Evolutionary conservation across 1,139 yeast species (phyloP).

Genomic region (Kodamaea sp.): DNA sequence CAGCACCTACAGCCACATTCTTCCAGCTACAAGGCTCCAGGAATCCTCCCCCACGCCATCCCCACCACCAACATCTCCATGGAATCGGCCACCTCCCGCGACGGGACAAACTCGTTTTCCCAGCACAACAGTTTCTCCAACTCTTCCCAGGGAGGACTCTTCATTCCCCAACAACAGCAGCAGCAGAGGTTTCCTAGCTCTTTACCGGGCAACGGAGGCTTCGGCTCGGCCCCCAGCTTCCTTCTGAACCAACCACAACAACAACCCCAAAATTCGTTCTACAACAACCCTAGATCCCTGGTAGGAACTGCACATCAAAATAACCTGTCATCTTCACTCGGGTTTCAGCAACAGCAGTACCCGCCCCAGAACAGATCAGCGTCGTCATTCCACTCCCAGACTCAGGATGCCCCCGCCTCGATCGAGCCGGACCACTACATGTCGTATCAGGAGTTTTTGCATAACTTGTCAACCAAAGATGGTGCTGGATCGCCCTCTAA

Average conservation of each 20-base stretch:
- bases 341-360: not conserved
- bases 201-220: constrained; percentile 9
- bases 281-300: not conserved
- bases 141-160: constrained; percentile 8
- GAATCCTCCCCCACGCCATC: constrained; percentile 20
- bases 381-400: not conserved
- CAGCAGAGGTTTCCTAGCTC: constrained; percentile 11
- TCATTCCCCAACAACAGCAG: constrained; percentile 7
- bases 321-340: not conserved
- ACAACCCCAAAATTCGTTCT: not conserved
- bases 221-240: constrained; percentile 2
- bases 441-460: constrained; percentile 45
- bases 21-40: constrained; percentile 13
- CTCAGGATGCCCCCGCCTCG: not conserved
- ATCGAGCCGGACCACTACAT: constrained; percentile 46
- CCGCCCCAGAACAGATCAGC: not conserved
- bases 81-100: constrained; percentile 43
- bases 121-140: constrained; percentile 3
- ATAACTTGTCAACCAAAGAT: constrained; percentile 31
- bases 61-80: constrained; percentile 52
- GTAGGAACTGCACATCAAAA: not conserved
- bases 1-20: constrained; percentile 14
- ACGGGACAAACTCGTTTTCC: constrained; percentile 24
- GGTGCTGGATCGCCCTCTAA: constrained; percentile 10
- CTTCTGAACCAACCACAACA: not conserved